A percentile compares a stretch with the other conserved stretches of the same genome.
Conservation (phyloP, 177 flowering plant species). For the Vitis hybrid region DNA sequence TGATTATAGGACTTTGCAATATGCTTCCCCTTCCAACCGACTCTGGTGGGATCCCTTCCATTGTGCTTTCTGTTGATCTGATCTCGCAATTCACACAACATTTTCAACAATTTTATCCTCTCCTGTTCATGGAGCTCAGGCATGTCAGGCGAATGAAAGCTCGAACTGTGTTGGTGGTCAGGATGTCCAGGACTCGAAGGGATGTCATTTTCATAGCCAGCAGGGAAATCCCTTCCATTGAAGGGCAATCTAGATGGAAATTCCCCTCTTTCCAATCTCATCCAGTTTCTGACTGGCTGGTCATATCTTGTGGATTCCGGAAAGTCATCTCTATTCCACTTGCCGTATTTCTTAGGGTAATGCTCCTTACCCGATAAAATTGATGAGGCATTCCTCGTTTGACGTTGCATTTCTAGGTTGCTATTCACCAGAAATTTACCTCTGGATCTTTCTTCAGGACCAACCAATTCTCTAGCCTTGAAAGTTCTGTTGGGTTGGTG, state of each 20-base stretch:
- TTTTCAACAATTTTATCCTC: conserved; percentile 49
- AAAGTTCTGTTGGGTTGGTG: conserved; percentile 16
- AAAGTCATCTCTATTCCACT: conserved; percentile 22
- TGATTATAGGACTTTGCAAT: conserved; percentile 19
- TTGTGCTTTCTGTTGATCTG: conserved; percentile 35
- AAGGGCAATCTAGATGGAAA: conserved; percentile 23
- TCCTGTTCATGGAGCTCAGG: conserved; percentile 32
- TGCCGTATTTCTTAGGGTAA: conserved; percentile 10
- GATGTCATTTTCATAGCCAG: conserved; percentile 32
- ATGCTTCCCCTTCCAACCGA: conserved; percentile 22
- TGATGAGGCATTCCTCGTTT: conserved; percentile 20
- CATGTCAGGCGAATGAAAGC: conserved; percentile 24
- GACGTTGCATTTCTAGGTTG: conserved; percentile 23
- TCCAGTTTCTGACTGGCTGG: conserved; percentile 23
- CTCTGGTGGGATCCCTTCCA: conserved; percentile 21
- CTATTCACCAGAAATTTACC: conserved; percentile 14
- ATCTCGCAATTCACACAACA: conserved; percentile 63
- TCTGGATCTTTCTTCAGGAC: conserved; percentile 20
- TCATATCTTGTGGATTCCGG: conserved; percentile 14
- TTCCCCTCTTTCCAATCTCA: conserved; percentile 27
- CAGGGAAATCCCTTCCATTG: conserved; percentile 16
- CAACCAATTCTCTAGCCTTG: conserved; percentile 13
- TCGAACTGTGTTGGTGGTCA: conserved; percentile 21
- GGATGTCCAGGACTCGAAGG: conserved; percentile 32
- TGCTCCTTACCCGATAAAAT: conserved; percentile 15